A percentile compares a stretch with the other conserved stretches of the same genome.
phyloP scores from a whole-genome alignment of 805 yeast genomes.

The Cyberlindnera xishuangbannaensis region DNA sequence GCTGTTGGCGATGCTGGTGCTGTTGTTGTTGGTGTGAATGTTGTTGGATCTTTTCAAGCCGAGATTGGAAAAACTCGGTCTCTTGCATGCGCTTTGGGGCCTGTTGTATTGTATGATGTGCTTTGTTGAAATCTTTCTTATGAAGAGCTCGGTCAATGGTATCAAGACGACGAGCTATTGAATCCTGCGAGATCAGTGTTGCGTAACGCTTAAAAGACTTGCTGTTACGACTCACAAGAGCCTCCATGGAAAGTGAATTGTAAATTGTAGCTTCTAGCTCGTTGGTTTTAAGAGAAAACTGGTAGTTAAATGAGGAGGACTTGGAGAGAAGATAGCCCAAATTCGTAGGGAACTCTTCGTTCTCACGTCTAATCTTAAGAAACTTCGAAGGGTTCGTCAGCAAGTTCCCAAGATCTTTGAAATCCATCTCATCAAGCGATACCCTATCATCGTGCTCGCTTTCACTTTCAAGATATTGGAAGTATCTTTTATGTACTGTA shows the following conservation, averaged over 20 bases:
- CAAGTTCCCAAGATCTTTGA: conserved; percentile 31
- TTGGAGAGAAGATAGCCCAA: conserved; percentile 15
- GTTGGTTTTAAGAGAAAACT: conserved; percentile 13
- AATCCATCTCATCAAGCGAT: conserved; percentile 37
- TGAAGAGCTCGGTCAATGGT: conserved; percentile 31
- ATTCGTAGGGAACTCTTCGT: conserved; percentile 18
- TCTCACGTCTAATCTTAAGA: conserved; percentile 18
- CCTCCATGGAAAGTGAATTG: conserved; percentile 37
- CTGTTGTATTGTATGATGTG: conserved; percentile 33
- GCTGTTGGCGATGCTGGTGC: conserved; percentile 39
- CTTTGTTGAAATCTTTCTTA: conserved; percentile 29
- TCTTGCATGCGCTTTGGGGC: conserved; percentile 35
- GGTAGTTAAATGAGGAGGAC: conserved; percentile 16
- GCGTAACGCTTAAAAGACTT: conserved; percentile 27
- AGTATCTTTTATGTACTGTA: conserved; percentile 38
- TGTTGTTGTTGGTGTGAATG: conserved; percentile 37
- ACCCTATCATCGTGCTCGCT: conserved; percentile 32
- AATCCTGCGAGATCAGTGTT: conserved; percentile 14
- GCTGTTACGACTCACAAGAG: conserved; percentile 26
- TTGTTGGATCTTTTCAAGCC: conserved; percentile 25
- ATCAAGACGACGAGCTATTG: conserved; percentile 27
- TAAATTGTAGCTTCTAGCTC: conserved; percentile 28
- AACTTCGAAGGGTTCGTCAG: conserved; percentile 26
- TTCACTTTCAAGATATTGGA: conserved; percentile 31
- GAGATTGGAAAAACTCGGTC: conserved; percentile 25